phyloP scores from a whole-genome alignment of 805 yeast species.

The Nakazawaea populi region DNA sequence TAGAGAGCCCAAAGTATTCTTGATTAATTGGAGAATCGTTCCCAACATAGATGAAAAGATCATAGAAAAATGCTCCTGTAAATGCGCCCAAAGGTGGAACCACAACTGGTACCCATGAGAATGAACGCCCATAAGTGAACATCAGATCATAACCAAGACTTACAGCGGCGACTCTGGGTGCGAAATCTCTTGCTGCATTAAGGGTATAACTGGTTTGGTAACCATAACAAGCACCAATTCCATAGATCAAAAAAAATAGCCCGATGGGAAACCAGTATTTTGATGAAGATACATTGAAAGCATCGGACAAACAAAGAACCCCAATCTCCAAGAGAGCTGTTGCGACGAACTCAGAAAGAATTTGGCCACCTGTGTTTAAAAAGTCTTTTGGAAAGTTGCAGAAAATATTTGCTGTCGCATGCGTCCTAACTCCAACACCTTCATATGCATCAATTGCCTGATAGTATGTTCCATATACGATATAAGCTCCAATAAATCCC shows the following conservation, averaged over 20 bases:
- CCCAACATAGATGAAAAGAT: conserved; percentile 44
- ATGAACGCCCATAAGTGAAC: conserved; percentile 34
- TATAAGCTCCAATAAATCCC: conserved; percentile 38
- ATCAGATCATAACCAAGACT: conserved; percentile 39
- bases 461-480: conserved; percentile 39
- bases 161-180: conserved; percentile 44
- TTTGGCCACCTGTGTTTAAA: conserved; percentile 36
- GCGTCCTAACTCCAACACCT: conserved; percentile 25
- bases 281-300: conserved; percentile 37
- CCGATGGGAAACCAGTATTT: conserved; percentile 41
- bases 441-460: conserved; percentile 32
- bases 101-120: conserved; percentile 49
- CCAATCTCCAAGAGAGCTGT: conserved; percentile 39
- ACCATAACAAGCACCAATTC: conserved; percentile 42
- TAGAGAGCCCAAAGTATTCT: conserved; percentile 27
- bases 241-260: conserved; percentile 36
- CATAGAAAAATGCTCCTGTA: conserved; percentile 46
- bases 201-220: conserved; percentile 51
- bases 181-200: conserved; percentile 50
- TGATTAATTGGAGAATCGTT: conserved; percentile 46
- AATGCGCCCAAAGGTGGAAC: conserved; percentile 44
- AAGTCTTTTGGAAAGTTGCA: conserved; percentile 37
- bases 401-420: conserved; percentile 37
- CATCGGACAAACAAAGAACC: conserved; percentile 46
- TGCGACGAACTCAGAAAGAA: conserved; percentile 40